Evolutionary conservation across 2,329 filamentous ascomycete genomes (phyloP).

Genomic region (Dendryphion nanum): DNA sequence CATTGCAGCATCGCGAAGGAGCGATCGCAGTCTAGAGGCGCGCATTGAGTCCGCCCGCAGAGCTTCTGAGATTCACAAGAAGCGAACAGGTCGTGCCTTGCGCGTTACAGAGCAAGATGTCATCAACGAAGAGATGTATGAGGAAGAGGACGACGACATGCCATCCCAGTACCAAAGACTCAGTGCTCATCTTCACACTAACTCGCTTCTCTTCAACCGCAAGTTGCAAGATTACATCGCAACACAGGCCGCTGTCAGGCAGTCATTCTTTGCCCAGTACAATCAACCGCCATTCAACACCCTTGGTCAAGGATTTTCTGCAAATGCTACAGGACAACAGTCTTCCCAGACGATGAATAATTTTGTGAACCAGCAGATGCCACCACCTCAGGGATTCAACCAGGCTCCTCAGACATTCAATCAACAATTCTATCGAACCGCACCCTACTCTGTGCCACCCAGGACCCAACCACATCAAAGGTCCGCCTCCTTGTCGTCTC

Average conservation of each 20-base stretch:
- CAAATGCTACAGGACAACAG: constrained; percentile 29
- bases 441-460: constrained; percentile 48
- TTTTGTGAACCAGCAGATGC: constrained; percentile 28
- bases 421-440: constrained; percentile 30
- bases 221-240: constrained; percentile 60
- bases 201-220: constrained; percentile 60
- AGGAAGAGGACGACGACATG: constrained; percentile 84
- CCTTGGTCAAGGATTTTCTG: constrained; percentile 25
- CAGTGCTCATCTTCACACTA: constrained; percentile 61
- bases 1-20: constrained; percentile 83
- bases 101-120: constrained; percentile 85
- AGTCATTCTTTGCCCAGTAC: constrained; percentile 32
- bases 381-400: constrained; percentile 27
- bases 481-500: constrained; percentile 46
- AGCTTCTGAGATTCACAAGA: constrained; percentile 89
- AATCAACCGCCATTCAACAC: neutral
- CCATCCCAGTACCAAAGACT: constrained; percentile 65
- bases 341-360: neutral
- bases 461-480: constrained; percentile 41
- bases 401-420: constrained; percentile 17
- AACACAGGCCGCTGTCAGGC: constrained; percentile 57
- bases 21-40: constrained; percentile 83
- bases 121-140: constrained; percentile 91
- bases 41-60: constrained; percentile 82
- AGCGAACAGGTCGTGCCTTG: constrained; percentile 77